A percentile compares a stretch with the other conserved stretches of the same genome.
These are phyloP conservation scores for Pichia sp. DNA, from an alignment of 1,139 yeast genomes.

Conservation along the genomic window DNA sequence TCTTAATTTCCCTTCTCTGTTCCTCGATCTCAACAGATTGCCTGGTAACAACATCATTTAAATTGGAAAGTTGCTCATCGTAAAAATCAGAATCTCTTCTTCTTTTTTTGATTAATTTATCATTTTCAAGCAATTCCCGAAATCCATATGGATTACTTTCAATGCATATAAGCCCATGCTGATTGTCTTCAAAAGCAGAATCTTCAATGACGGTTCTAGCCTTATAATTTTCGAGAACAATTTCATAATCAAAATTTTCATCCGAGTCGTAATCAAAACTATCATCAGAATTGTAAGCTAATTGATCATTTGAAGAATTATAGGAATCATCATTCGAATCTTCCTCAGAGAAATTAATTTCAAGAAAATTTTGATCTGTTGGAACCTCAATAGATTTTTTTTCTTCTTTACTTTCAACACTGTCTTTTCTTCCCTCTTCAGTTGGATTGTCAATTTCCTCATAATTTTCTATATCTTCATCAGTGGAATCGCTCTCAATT, in stretches of 20 bases:
- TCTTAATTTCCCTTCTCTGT: conserved; percentile 1
- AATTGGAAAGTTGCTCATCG: not conserved
- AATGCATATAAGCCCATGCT: not conserved
- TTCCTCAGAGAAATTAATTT: too few species aligned
- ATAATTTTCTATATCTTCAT: not conserved
- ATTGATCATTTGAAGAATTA: too few species aligned
- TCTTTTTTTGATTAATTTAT: not conserved
- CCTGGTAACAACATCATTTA: not conserved
- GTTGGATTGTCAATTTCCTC: not conserved
- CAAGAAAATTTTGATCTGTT: too few species aligned
- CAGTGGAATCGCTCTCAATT: not conserved
- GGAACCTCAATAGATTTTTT: not conserved
- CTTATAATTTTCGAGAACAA: too few species aligned
- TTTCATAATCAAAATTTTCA: not conserved
- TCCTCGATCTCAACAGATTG: conserved; percentile 1
- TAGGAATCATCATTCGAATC: too few species aligned
- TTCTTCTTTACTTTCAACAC: not conserved
- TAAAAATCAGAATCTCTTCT: not conserved
- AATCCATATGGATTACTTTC: not conserved
- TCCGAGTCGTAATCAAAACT: not conserved
- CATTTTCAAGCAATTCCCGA: not conserved
- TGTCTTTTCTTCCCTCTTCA: not conserved
- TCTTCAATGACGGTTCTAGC: too few species aligned
- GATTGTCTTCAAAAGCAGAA: too few species aligned
- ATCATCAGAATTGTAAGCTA: too few species aligned